Evolutionary conservation across 371 early-diverging fungal species (phyloP), one percentile per base, ranked within the genome.

Genomic region (Apophysomyces ossiformis): DNA sequence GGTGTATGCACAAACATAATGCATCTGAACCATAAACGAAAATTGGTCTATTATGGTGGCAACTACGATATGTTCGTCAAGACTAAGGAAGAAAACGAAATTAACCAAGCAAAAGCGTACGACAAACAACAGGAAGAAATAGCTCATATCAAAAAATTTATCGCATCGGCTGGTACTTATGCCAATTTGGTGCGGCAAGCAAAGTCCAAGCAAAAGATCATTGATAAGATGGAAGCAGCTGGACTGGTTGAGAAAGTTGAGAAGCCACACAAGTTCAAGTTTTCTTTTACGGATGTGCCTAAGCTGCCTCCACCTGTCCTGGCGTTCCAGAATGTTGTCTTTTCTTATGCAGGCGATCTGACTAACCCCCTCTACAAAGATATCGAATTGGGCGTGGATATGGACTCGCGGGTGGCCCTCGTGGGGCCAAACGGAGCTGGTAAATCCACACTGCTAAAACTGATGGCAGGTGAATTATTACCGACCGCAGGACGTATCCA

Each of bases 211-310:
- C 98, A 97, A 73, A 99, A 99, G 94, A 96, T 98, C 71, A 90
- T 99, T 56, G 99, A 99, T 85, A 99, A 99, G 87, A 98, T 99
- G 99, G 96, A 95, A 83, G 98, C 97, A 66, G 98, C 90, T 65
- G 99, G 99, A 69, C 79, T 99, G 60, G 87, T 99, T 57, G 96
- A 99, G 75, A 94, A 96, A 83, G 96, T 96, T 43, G 90, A 91
- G 54, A 77, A 85, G 5, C 88, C 89, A 13, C 73, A 76, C 41
- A 70, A 81, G 60, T 94, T 94, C 89, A 90, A 88, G 74, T 96
- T 99, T 86, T 79, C 83, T 69, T 96, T 99, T 86, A 89, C 91
- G 58, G 87, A 93, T 68, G 86, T 90, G 58, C 90, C 88, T 58
- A 93, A 93, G 76, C 87, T 99, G 57, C 99, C 99, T 16, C 98